Base-by-base conservation (phyloP, 257 asterid species). In the Salvia rosmarinus region DNA sequence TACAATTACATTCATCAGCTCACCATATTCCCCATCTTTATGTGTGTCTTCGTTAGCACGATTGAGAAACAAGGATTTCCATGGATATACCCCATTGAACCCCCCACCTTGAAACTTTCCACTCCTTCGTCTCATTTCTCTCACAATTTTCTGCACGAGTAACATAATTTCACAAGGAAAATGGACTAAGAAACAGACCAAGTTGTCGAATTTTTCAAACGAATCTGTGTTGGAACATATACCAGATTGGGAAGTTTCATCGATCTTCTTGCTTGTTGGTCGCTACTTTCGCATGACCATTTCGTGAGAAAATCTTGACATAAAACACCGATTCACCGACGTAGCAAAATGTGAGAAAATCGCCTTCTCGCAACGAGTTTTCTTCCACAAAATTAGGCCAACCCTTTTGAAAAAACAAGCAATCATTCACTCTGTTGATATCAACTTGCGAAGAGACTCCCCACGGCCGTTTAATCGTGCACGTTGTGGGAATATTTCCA, bases 381-480 rank as follows among this genome's bases (percentile, higher is more conserved):
- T 75, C 76, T 6, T 54, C 32, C 74, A 77, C 87, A 57, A 83
- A 83, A 20, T 75, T 47, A 13, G 81, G 69, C 87, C 87, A 83
- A 21, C 83, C 85, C 39, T 72, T 62, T 40, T 68, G 20, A 28
- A 83, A 54, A 78, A 43, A 78, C 78, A 74, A 76, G 32, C 55
- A 6, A 13, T 65, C 72, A 6, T 75, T 28, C 51, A 59, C 57
- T 64, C 19, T 78, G 13, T 47, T 78, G 14, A 72, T 21, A 9
- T 17, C 10, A 30, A 80, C 85, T 74, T 72, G 10, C 81, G 74
- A 69, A 12, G 72, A 63, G 11, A 0, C 6, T 12, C 64, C 70
- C 9, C 9, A 9, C 13, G 9, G 65, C 5, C 0, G 14, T 58
- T 59, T 21, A 51, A 83, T 78, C 9, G 57, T 76, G 37, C 71